Base-by-base conservation (phyloP, 495 filamentous ascomycete genomes). In the Staphylotrichum longicolle region DNA sequence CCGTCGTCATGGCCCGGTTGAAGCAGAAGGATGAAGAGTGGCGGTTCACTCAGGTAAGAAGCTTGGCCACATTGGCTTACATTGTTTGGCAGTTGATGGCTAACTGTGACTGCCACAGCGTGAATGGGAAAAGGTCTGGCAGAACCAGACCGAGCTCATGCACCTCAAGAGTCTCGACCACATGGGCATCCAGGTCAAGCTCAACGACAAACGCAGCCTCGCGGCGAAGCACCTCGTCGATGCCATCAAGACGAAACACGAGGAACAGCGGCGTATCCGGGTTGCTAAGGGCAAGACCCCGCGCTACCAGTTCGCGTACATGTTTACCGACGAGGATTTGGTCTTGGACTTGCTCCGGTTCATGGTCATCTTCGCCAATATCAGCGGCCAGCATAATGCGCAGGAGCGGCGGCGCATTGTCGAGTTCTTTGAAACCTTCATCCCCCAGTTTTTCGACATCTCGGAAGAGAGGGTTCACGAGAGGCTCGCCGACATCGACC, bases 121-220 rank as follows among this genome's bases (percentile, higher is more conserved):
- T 32, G 95, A 98, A 70, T 99, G 95, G 95, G 91, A 98, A 74
- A 98, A 97, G 72, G 90, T 98, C 30, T 99, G 95, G 95, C 91
- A 92, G 58, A 86, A 88, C 58, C 94, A 97, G 73, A 97, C 92
- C 47, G 86, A 93, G 63, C 83, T 87, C 62, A 90, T 93, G 70
- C 96, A 96, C 74, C 93, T 93, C 79, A 91, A 88, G 75, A 96
- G 91, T 75, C 83, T 99, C 52, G 95, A 99, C 63, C 95, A 98
- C 68, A 93, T 96, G 80, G 90, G 91, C 11, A 90, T 96, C 61
- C 86, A 87, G 41, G 87, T 88, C 64, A 96, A 93, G 74, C 78
- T 80, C 37, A 83, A 81, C 9, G 93, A 98, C 76, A 96, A 96
- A 79, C 91, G 91, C 51, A 86, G 90, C 57, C 93, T 96, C 57